These are phyloP conservation scores for Colletotrichum navitas DNA, from an alignment of 2,329 filamentous ascomycete species.

Conservation along the genomic window DNA sequence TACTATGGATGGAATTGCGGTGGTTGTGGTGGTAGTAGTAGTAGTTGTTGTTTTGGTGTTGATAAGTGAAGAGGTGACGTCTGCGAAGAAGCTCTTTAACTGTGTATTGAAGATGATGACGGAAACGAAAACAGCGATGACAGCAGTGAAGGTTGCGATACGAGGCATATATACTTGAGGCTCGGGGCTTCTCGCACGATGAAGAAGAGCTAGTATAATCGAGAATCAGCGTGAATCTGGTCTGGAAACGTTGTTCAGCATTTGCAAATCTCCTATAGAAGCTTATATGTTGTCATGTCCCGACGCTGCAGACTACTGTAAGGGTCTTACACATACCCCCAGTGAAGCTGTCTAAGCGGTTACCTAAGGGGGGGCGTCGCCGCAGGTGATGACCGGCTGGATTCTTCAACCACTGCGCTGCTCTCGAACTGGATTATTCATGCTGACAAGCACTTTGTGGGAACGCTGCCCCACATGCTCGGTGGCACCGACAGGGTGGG, in stretches of 20 bases:
- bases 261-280: slow-evolving; percentile 38
- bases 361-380: slow-evolving; percentile 25
- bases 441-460: slow-evolving; percentile 38
- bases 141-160: slow-evolving; percentile 49
- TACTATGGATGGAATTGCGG: slow-evolving; percentile 32
- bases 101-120: slow-evolving; percentile 51
- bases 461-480: slow-evolving; percentile 10
- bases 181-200: not conserved
- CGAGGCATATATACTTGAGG: slow-evolving; percentile 56
- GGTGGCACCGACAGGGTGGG: not conserved
- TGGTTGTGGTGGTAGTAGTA: slow-evolving; percentile 15
- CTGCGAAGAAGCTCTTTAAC: slow-evolving; percentile 45
- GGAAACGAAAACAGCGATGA: slow-evolving; percentile 55
- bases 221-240: slow-evolving; percentile 35
- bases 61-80: slow-evolving; percentile 45
- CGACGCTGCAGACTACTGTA: slow-evolving; percentile 12
- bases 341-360: slow-evolving; percentile 35
- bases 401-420: slow-evolving; percentile 22
- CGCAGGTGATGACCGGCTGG: slow-evolving; percentile 9
- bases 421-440: slow-evolving; percentile 43
- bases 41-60: slow-evolving; percentile 36
- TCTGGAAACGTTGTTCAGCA: slow-evolving; percentile 39
- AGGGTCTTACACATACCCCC: slow-evolving; percentile 38
- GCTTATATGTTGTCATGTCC: slow-evolving; percentile 31
- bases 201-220: slow-evolving; percentile 27